phyloP scores from a whole-genome alignment of 352 stramenopile species.

The Globisporangium abappressorium region DNA sequence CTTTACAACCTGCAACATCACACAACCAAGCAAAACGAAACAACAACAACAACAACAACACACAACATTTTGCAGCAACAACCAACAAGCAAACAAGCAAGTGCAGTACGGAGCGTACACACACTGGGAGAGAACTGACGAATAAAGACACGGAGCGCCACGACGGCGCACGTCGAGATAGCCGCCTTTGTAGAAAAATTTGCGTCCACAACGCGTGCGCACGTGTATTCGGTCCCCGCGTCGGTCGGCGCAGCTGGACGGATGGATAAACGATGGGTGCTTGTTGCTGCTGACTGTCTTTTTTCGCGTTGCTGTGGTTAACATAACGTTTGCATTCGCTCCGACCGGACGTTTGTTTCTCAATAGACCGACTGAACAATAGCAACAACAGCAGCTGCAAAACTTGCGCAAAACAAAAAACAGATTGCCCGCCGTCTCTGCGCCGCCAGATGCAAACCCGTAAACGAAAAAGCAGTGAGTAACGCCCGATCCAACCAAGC shows the following conservation, averaged over 20 bases:
- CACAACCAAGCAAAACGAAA: background rate
- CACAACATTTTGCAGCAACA: background rate
- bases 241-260: background rate
- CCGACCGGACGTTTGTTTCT: background rate
- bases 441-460: background rate
- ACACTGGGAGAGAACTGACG: background rate
- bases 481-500: background rate
- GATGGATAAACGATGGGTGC: background rate
- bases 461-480: conserved; percentile 3
- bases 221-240: background rate
- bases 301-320: background rate
- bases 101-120: background rate
- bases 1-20: conserved; percentile 1
- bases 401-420: background rate
- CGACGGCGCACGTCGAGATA: background rate
- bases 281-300: background rate
- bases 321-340: background rate
- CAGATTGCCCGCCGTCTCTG: background rate
- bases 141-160: background rate
- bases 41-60: background rate
- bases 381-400: background rate
- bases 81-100: background rate
- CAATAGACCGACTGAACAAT: background rate
- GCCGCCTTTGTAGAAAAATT: background rate
- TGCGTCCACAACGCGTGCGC: background rate